Evolutionary conservation across 2,329 filamentous ascomycete species (phyloP).

Genomic region (Pseudogymnoascus sp.): DNA sequence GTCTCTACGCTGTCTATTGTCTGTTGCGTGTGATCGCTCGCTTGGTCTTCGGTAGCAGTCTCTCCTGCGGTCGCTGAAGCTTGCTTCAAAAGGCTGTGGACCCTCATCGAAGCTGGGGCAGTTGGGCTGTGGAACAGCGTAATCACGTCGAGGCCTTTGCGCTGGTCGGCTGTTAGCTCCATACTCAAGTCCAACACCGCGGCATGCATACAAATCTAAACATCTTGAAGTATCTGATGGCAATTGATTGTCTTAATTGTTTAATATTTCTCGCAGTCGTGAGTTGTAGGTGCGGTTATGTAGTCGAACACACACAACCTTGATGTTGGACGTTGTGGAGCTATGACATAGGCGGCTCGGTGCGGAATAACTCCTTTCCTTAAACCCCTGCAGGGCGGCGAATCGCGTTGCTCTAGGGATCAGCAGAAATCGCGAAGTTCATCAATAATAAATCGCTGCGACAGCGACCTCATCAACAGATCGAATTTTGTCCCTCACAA

Average conservation of each 20-base stretch:
- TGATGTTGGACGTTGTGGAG: background rate
- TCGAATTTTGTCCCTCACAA: background rate
- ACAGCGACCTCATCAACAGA: slow-evolving; percentile 8
- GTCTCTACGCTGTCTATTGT: slow-evolving; percentile 46
- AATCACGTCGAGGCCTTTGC: slow-evolving; percentile 78
- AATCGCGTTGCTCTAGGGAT: slow-evolving; percentile 8
- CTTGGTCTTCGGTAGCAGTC: slow-evolving; percentile 65
- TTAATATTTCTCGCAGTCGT: background rate
- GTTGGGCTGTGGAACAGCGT: slow-evolving; percentile 90
- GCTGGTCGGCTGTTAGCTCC: slow-evolving; percentile 36
- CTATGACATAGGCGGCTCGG: slow-evolving; percentile 12
- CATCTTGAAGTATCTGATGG: slow-evolving; percentile 23
- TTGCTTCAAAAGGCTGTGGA: slow-evolving; percentile 71
- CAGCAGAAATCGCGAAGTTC: slow-evolving; percentile 11
- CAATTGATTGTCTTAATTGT: background rate
- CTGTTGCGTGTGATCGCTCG: slow-evolving; percentile 55
- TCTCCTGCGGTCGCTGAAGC: slow-evolving; percentile 60
- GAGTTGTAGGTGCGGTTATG: background rate
- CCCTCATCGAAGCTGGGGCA: slow-evolving; percentile 61
- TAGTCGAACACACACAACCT: background rate
- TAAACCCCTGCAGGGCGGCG: slow-evolving; percentile 2
- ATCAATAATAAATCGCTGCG: slow-evolving; percentile 11
- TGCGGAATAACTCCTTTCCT: slow-evolving; percentile 7
- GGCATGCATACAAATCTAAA: slow-evolving; percentile 28
- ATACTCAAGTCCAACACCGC: background rate